Percentiles rank a stretch among this genome's conserved stretches.
These are phyloP conservation scores for Ophiocordyceps australis DNA, from an alignment of 2,329 filamentous ascomycete species.

Conservation along the genomic window DNA sequence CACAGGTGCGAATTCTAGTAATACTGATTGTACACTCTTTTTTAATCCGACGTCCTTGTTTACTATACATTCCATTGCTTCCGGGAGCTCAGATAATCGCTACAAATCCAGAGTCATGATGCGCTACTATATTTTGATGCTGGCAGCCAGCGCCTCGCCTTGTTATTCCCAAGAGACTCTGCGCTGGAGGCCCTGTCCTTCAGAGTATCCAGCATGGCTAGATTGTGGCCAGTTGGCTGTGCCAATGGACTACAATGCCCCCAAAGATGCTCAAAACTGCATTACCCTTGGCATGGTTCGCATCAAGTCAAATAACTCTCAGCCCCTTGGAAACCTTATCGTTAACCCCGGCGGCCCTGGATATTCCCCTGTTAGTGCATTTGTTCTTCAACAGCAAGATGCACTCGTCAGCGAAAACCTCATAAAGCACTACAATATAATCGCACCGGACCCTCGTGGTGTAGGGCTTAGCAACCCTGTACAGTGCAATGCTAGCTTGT, in stretches of 20 bases:
- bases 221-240: not conserved
- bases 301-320: not conserved
- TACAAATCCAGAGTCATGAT: too few relatives aligned
- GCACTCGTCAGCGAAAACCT: not conserved
- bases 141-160: too few relatives aligned
- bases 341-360: constrained; percentile 1
- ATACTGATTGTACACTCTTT: too few relatives aligned
- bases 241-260: not conserved
- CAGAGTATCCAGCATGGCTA: not conserved
- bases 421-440: not conserved
- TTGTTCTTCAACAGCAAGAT: not conserved
- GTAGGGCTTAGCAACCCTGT: constrained; percentile 1
- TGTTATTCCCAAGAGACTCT: too few relatives aligned
- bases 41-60: too few relatives aligned
- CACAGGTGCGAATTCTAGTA: too few relatives aligned
- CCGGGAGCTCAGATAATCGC: too few relatives aligned
- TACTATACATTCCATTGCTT: too few relatives aligned
- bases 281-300: constrained; percentile 1
- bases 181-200: constrained; percentile 1
- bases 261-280: not conserved
- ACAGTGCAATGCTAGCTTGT: not conserved
- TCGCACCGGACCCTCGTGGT: constrained; percentile 1
- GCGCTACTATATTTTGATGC: too few relatives aligned
- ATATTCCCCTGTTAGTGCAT: not conserved
- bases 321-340: constrained; percentile 1